Base-by-base conservation (phyloP, 257 asterid genomes). In the Solanum pinnatisectum region DNA sequence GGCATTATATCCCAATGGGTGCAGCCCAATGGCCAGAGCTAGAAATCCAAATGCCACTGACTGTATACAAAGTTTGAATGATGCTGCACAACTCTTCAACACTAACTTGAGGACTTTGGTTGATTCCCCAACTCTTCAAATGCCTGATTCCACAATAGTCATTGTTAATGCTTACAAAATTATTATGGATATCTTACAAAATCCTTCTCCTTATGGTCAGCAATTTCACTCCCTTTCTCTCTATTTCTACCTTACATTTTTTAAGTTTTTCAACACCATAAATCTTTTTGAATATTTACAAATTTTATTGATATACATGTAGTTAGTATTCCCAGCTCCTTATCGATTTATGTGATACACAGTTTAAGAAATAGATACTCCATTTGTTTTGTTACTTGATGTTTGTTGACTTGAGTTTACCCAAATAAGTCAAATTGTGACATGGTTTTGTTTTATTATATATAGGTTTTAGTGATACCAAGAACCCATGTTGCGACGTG, bases 1-100 rank as follows among this genome's bases (percentile, higher is more conserved):
- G 89, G 92, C 94, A 30, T 84, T 95, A 39, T 87, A 93, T 81
- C 98, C 99, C 4, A 96, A 92, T 44, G 98, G 98, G 5, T 96
- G 98, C 89, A 91, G 92, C 52, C 98, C 98, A 39, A 81, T 91
- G 90, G 93, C 95, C 10, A 94, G 49, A 44, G 70, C 92, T 18
- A 30, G 90, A 81, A 30, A 25, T 67, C 87, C 95, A 4, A 71
- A 83, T 25, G 65, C 22, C 33, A 78, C 83, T 1, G 92, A 94
- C 37, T 96, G 98, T 88, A 90, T 93, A 6, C 84, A 90, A 67
- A 72, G 14, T n/a, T 42, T 93, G 49, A 95, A 96, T 72, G 84
- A 70, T 83, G 99, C 97, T 63, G 86, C 89, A 88, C 89, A 84
- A 4, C 88, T 93, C 89, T 95, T 94, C 90, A 96, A 96, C 87